Conservation (phyloP, 495 filamentous ascomycete genomes). For the Trichoderma virens region DNA sequence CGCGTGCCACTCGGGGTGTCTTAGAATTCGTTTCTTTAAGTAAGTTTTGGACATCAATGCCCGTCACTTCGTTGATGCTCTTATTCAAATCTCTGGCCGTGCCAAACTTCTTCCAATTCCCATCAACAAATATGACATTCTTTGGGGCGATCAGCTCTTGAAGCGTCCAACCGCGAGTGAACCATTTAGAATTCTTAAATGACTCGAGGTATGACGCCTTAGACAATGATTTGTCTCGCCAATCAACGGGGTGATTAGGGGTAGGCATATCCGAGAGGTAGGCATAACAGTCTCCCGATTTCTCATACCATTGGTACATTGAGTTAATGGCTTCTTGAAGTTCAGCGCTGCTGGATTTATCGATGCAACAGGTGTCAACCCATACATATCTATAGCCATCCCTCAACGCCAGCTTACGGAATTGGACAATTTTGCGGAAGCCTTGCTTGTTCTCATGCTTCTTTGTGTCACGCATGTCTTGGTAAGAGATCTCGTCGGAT, state of each 20-base stretch:
- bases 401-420: slow-evolving; percentile 14
- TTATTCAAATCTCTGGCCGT: slow-evolving; percentile 17
- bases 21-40: background rate
- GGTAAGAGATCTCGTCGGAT: slow-evolving; percentile 18
- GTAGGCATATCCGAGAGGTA: slow-evolving; percentile 28
- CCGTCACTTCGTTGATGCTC: slow-evolving; percentile 22
- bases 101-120: slow-evolving; percentile 24
- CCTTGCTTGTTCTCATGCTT: slow-evolving; percentile 14
- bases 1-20: slow-evolving; percentile 19
- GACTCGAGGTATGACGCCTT: slow-evolving; percentile 15
- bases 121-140: slow-evolving; percentile 24
- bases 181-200: slow-evolving; percentile 31
- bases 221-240: slow-evolving; percentile 17
- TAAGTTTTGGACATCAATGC: slow-evolving; percentile 22
- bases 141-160: slow-evolving; percentile 26
- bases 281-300: slow-evolving; percentile 30
- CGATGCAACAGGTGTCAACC: slow-evolving; percentile 36
- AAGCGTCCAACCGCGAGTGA: no score
- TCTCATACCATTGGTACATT: slow-evolving; percentile 30
- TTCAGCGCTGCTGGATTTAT: slow-evolving; percentile 38
- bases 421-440: slow-evolving; percentile 21
- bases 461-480: slow-evolving; percentile 5
- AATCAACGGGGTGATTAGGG: background rate
- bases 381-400: slow-evolving; percentile 26
- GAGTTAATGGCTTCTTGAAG: no score